Evolutionary conservation across 2,329 filamentous ascomycete species (phyloP), one percentile per base, ranked within the genome.

Genomic region (Diaporthe sp.): DNA sequence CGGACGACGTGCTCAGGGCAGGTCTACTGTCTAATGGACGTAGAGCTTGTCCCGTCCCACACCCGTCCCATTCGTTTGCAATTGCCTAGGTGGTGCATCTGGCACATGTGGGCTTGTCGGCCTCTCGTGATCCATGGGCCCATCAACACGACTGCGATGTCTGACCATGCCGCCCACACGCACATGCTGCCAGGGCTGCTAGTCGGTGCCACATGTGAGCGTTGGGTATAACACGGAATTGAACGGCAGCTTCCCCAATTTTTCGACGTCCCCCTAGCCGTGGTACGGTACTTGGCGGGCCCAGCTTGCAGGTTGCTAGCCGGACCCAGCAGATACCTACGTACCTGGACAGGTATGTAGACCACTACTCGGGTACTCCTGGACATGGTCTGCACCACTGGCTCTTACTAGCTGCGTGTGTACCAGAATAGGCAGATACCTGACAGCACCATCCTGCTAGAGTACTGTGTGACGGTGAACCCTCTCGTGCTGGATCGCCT

Each of bases 151-250:
- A n/a, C 57, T 39, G 25, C 17, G 34, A 17, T 17, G 34, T 22
- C 57, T 60, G 31, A 60, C 57, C 57, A 60, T 60, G 19, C 12
- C 37, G 19, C 57, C 57, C 57, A 61, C 58, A 44, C n/a, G 25
- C 57, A 61, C 61, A 67, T 49, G 61, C 28, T 34, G 42, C 28
- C 42, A 15, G 61, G 34, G 61, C 28, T 34, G 42, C 28, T 28
- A 9, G 61, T 34, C 42, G 25, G 44, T 49, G 25, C 17, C 62
- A 53, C 62, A 25, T 37, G 28, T 25, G 34, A 55, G 49, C 46
- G 9, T 70, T 42, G 65, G 65, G 22, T 39, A 70, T 70, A 70
- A 55, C n/a, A 70, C 65, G 65, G 65, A 70, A 55, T 70, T 70
- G 49, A 70, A 34, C 46, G 17, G n/a, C 34, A 31, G 7, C 46